These are phyloP conservation scores for Kodamaea kakaduensis DNA, from an alignment of 805 yeast species.

Conservation along the genomic window DNA sequence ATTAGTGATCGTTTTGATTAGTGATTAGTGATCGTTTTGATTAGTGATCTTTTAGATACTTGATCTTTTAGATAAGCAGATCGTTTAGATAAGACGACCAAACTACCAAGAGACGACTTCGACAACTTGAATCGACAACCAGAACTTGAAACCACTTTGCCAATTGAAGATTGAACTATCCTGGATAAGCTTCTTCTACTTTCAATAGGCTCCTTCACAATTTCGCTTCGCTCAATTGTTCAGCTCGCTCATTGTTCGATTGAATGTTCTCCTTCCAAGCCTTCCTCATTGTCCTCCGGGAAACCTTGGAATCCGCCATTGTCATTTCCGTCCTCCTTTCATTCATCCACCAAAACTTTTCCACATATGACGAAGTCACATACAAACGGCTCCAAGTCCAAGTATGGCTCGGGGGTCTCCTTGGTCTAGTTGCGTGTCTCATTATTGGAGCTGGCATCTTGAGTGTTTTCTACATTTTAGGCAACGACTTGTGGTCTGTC, in stretches of 20 bases:
- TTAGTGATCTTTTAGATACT: too few relatives aligned
- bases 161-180: too few relatives aligned
- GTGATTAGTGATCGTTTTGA: too few relatives aligned
- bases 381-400: constrained; percentile 29
- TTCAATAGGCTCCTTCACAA: too few relatives aligned
- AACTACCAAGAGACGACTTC: not conserved
- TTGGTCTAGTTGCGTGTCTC: constrained; percentile 38
- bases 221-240: too few relatives aligned
- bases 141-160: too few relatives aligned
- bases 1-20: too few relatives aligned
- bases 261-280: constrained; percentile 60
- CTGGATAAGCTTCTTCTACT: too few relatives aligned
- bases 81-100: not conserved
- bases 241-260: too few relatives aligned
- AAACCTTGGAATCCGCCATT: constrained; percentile 72
- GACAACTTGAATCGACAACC: too few relatives aligned
- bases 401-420: constrained; percentile 43
- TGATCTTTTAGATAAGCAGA: too few relatives aligned
- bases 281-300: constrained; percentile 68
- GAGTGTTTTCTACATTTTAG: constrained; percentile 37
- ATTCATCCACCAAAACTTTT: constrained; percentile 58
- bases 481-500: constrained; percentile 42
- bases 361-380: not conserved
- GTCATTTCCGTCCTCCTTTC: constrained; percentile 71
- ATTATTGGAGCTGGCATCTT: constrained; percentile 39